phyloP scores from a whole-genome alignment of 805 yeast species.

The Lipomyces japonicus region DNA sequence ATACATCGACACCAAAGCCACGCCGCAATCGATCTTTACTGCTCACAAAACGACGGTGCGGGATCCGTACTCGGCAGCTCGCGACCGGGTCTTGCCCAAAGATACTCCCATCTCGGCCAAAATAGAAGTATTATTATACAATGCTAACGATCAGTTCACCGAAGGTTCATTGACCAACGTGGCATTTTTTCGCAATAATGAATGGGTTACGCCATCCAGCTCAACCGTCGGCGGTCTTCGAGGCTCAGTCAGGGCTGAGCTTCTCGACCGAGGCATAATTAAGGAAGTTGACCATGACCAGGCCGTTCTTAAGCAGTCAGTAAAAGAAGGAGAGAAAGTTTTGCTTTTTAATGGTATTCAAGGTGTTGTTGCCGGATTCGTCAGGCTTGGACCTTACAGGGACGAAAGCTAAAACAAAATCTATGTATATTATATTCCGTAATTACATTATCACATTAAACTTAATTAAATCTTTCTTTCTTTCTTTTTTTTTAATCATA shows the following conservation, averaged over 20 bases:
- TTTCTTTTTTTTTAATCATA: slow-evolving; percentile 7
- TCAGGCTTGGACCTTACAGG: slow-evolving; percentile 11
- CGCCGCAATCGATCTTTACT: slow-evolving; percentile 66
- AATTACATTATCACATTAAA: neutral
- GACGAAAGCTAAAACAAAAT: too few relatives aligned
- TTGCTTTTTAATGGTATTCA: slow-evolving; percentile 75
- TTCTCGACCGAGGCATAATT: slow-evolving; percentile 52
- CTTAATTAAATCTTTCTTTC: too few relatives aligned
- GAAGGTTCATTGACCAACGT: slow-evolving; percentile 84
- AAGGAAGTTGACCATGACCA: slow-evolving; percentile 44
- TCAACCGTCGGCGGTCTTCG: slow-evolving; percentile 70
- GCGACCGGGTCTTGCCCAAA: slow-evolving; percentile 47
- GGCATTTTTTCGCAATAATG: slow-evolving; percentile 54
- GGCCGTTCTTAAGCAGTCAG: slow-evolving; percentile 44
- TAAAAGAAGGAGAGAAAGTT: slow-evolving; percentile 64
- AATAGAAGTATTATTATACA: slow-evolving; percentile 68
- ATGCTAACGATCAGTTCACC: slow-evolving; percentile 55
- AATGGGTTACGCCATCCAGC: slow-evolving; percentile 80
- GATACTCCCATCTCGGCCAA: slow-evolving; percentile 16
- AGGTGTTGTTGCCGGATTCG: slow-evolving; percentile 54
- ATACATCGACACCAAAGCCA: slow-evolving; percentile 53
- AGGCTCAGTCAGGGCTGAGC: slow-evolving; percentile 71
- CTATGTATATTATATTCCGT: neutral
- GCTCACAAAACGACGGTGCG: slow-evolving; percentile 84
- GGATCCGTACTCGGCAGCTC: slow-evolving; percentile 56